Conservation (phyloP, 768 basidiomycete genomes). For the Pleurotus citrinopileatus region DNA sequence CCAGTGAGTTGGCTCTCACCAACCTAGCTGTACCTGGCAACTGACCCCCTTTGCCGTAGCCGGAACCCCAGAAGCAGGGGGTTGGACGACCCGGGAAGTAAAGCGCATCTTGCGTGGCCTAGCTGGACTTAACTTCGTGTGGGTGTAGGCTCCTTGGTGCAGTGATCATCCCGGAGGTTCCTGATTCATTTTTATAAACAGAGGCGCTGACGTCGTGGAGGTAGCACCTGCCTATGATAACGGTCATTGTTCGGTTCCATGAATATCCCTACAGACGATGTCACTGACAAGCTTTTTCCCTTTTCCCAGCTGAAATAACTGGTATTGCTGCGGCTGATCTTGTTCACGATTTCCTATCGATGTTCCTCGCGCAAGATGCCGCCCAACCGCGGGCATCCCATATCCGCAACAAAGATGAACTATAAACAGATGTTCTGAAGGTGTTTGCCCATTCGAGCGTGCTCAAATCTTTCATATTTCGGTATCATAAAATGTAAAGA, state of each 20-base stretch:
- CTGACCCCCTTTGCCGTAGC: slow-evolving; percentile 35
- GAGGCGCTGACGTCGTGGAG: slow-evolving; percentile 72
- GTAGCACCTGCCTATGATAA: slow-evolving; percentile 74
- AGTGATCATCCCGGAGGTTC: too few relatives aligned
- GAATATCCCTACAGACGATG: neutral
- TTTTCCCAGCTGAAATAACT: slow-evolving; percentile 58
- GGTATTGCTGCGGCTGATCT: slow-evolving; percentile 67
- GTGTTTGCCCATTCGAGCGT: neutral
- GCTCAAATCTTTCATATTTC: neutral
- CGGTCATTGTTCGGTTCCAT: slow-evolving; percentile 30
- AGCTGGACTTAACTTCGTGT: slow-evolving; percentile 79
- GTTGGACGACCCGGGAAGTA: slow-evolving; percentile 81
- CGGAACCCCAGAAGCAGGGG: slow-evolving; percentile 82
- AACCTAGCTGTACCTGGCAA: neutral
- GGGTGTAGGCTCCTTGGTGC: slow-evolving; percentile 20
- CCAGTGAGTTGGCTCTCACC: slow-evolving; percentile 44
- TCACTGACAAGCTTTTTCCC: slow-evolving; percentile 2
- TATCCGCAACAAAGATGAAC: slow-evolving; percentile 23
- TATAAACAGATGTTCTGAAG: slow-evolving; percentile 15
- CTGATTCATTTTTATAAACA: slow-evolving; percentile 21
- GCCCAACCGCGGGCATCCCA: slow-evolving; percentile 21
- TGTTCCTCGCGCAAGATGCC: slow-evolving; percentile 48
- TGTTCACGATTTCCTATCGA: slow-evolving; percentile 64
- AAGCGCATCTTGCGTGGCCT: slow-evolving; percentile 80
- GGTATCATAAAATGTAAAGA: neutral